phyloP scores from a whole-genome alignment of 345 rosid species.

The Rhizophora apiculata region DNA sequence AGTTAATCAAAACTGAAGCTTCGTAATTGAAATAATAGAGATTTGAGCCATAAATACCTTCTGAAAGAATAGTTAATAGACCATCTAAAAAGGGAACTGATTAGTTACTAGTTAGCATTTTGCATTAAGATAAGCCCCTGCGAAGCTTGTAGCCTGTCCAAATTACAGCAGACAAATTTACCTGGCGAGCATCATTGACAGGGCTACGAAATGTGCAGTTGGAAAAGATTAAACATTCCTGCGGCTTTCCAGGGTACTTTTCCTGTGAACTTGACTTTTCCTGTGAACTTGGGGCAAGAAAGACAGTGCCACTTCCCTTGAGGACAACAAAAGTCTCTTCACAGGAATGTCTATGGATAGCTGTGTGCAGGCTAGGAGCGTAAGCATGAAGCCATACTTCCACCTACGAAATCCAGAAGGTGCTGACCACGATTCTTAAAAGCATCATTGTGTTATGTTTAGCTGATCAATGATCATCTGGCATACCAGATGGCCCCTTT shows the following conservation, averaged over 20 bases:
- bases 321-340: slow-evolving; percentile 77
- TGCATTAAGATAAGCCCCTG: not conserved
- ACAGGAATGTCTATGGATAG: slow-evolving; percentile 88
- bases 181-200: slow-evolving; percentile 51
- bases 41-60: too few relatives aligned
- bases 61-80: too few relatives aligned
- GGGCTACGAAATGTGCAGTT: slow-evolving; percentile 83
- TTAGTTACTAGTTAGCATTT: too few relatives aligned
- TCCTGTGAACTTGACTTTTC: slow-evolving; percentile 51
- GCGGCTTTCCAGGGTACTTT: slow-evolving; percentile 69
- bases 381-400: slow-evolving; percentile 91
- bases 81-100: too few relatives aligned
- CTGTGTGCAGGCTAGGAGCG: slow-evolving; percentile 73
- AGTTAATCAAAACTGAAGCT: too few relatives aligned
- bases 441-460: too few relatives aligned
- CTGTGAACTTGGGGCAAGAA: slow-evolving; percentile 62
- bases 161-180: not conserved
- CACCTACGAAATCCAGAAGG: slow-evolving; percentile 36
- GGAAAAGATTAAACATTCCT: slow-evolving; percentile 52
- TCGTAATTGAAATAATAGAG: too few relatives aligned
- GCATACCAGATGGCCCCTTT: too few relatives aligned
- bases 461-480: too few relatives aligned
- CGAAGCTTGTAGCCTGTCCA: not conserved
- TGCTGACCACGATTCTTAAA: too few relatives aligned
- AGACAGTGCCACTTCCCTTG: slow-evolving; percentile 69